These are phyloP conservation scores for Aspergillus tubingensis DNA, from an alignment of 2,329 filamentous ascomycete species.

Conservation along the genomic window DNA sequence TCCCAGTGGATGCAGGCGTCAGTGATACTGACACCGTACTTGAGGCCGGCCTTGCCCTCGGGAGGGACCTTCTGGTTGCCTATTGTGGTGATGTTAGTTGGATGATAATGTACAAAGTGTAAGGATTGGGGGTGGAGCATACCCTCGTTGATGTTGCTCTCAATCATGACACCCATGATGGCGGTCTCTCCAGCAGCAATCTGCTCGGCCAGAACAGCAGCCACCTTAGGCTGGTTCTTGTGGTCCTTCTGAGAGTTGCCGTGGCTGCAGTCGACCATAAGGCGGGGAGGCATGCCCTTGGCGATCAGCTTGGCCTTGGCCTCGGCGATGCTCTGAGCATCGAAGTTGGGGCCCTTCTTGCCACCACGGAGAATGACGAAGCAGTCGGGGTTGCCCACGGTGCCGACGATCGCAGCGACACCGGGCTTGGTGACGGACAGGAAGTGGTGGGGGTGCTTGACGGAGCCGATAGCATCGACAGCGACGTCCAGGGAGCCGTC, in stretches of 20 bases:
- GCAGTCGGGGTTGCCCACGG: slow-evolving; percentile 92
- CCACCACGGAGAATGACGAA: slow-evolving; percentile 95
- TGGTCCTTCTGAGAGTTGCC: slow-evolving; percentile 96
- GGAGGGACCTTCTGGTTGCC: slow-evolving; percentile 86
- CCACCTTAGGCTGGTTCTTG: slow-evolving; percentile 95
- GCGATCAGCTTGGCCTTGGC: slow-evolving; percentile 77
- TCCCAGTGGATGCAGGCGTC: slow-evolving; percentile 97
- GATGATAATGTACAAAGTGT: not conserved
- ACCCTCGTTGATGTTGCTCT: slow-evolving; percentile 96
- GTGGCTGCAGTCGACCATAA: slow-evolving; percentile 99
- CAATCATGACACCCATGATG: slow-evolving; percentile 98
- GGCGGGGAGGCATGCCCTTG: slow-evolving; percentile 70
- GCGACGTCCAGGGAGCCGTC: slow-evolving; percentile 87
- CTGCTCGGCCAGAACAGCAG: slow-evolving; percentile 76
- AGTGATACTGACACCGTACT: slow-evolving; percentile 95
- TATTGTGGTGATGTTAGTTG: slow-evolving; percentile 22
- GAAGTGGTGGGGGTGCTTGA: slow-evolving; percentile 92
- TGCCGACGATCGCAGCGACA: slow-evolving; percentile 91
- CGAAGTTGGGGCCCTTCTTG: slow-evolving; percentile 91
- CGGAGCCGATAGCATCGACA: slow-evolving; percentile 92
- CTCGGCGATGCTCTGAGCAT: slow-evolving; percentile 77
- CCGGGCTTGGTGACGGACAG: slow-evolving; percentile 96
- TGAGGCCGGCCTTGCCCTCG: slow-evolving; percentile 79
- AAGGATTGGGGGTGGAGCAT: slow-evolving; percentile 29
- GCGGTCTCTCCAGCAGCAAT: slow-evolving; percentile 78